Percentiles rank a stretch among this genome's conserved stretches.
Conservation (phyloP, 805 yeast genomes). For the Teunomyces funiuensis region DNA sequence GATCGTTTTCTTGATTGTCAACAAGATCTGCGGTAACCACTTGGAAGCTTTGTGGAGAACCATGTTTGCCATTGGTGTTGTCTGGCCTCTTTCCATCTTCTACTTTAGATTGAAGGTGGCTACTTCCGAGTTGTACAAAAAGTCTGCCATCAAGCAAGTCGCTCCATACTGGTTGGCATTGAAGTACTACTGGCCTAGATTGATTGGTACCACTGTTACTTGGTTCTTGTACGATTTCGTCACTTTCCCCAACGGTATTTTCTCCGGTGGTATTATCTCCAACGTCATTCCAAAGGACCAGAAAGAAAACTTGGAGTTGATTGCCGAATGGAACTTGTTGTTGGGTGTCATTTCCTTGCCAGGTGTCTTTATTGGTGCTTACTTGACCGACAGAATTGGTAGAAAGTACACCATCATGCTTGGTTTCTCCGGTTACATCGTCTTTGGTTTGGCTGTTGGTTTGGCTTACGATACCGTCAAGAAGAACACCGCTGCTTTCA, state of each 20-base stretch:
- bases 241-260: conserved; percentile 76
- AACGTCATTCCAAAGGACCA: conserved; percentile 40
- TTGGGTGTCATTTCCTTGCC: conserved; percentile 68
- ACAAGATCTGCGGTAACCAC: conserved; percentile 46
- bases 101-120: conserved; percentile 71
- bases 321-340: conserved; percentile 74
- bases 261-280: conserved; percentile 57
- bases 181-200: conserved; percentile 65
- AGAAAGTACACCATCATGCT: conserved; percentile 68
- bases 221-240: conserved; percentile 85
- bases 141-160: conserved; percentile 56
- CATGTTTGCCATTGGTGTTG: conserved; percentile 61
- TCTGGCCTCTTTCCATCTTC: conserved; percentile 72
- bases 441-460: conserved; percentile 72
- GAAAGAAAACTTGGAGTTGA: conserved; percentile 45
- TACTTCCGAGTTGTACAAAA: conserved; percentile 61
- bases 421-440: conserved; percentile 70
- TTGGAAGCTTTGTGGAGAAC: conserved; percentile 65
- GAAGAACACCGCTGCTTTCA: conserved; percentile 60
- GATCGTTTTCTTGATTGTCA: conserved; percentile 65
- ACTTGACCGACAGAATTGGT: conserved; percentile 61
- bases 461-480: conserved; percentile 56
- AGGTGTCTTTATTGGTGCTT: conserved; percentile 72
- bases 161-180: conserved; percentile 58
- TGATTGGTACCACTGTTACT: conserved; percentile 69